phyloP scores from a whole-genome alignment of 2,329 filamentous ascomycete species.

The Cryphonectria parasitica region DNA sequence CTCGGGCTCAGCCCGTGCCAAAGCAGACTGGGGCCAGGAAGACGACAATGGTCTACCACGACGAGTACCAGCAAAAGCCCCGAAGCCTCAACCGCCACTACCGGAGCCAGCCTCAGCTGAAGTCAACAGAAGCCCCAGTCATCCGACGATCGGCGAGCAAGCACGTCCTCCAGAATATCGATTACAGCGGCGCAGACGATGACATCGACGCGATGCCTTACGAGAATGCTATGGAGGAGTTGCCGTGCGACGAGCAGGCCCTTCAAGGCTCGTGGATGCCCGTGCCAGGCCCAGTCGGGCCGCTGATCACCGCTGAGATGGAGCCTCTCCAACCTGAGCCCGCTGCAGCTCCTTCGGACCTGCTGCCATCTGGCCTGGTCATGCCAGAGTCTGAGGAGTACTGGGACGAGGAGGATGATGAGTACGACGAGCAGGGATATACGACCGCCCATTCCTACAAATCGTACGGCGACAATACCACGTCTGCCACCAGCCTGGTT shows the following conservation, averaged over 20 bases:
- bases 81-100: constrained; percentile 45
- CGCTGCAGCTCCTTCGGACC: constrained; percentile 4
- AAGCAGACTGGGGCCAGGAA: constrained; percentile 33
- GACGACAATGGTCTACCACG: constrained; percentile 35
- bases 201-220: constrained; percentile 47
- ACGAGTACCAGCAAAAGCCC: constrained; percentile 38
- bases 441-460: constrained; percentile 76
- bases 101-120: constrained; percentile 59
- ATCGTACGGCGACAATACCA: constrained; percentile 69
- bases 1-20: constrained; percentile 15
- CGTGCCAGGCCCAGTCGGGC: constrained; percentile 10
- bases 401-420: constrained; percentile 80
- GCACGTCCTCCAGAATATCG: constrained; percentile 34
- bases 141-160: constrained; percentile 52
- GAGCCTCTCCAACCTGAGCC: constrained; percentile 28
- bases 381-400: constrained; percentile 68
- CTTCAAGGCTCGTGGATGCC: not conserved
- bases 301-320: constrained; percentile 16
- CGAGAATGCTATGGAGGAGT: constrained; percentile 50
- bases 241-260: constrained; percentile 35
- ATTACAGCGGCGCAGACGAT: constrained; percentile 31
- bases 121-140: constrained; percentile 43
- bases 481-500: constrained; percentile 61
- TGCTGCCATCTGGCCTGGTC: constrained; percentile 2
- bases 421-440: constrained; percentile 72